Conservation (phyloP, 1,284 basidiomycete genomes). For the Bondarzewia mesenterica region DNA sequence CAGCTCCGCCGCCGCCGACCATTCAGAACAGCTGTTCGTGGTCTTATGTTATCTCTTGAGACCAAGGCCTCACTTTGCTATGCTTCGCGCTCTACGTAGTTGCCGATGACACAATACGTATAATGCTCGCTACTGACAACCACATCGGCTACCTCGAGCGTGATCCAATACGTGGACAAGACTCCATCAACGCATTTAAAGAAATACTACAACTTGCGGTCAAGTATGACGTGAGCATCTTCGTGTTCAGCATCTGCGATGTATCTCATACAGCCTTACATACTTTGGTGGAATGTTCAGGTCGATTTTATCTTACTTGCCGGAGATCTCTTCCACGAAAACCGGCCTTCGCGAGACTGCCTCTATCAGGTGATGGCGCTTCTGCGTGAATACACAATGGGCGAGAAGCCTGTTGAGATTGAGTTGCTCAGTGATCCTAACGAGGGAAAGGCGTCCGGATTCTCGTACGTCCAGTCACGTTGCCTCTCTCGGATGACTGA, state of each 20-base stretch:
- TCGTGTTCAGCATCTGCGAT: neutral
- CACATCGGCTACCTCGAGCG: constrained; percentile 95
- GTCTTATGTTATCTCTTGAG: too few relatives aligned
- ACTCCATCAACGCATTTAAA: constrained; percentile 91
- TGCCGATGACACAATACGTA: constrained; percentile 66
- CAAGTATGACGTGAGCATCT: constrained; percentile 67
- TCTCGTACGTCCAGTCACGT: constrained; percentile 51
- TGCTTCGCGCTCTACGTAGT: constrained; percentile 26
- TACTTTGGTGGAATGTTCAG: constrained; percentile 27
- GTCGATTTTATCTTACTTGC: constrained; percentile 93
- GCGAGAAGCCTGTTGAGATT: constrained; percentile 80
- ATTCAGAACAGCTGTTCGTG: constrained; percentile 9
- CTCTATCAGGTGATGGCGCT: constrained; percentile 86
- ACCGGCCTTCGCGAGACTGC: constrained; percentile 86
- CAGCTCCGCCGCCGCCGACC: constrained; percentile 19
- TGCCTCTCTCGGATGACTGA: neutral
- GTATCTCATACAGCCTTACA: neutral
- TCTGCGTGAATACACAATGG: constrained; percentile 85
- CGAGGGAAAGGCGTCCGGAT: constrained; percentile 80
- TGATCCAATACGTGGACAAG: constrained; percentile 90
- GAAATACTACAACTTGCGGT: constrained; percentile 91
- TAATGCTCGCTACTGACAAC: constrained; percentile 89
- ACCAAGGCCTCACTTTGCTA: too few relatives aligned
- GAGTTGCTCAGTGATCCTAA: constrained; percentile 90
- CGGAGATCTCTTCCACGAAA: constrained; percentile 97